phyloP scores from a whole-genome alignment of 306 rosid species.

The Oemleria cerasiformis region DNA sequence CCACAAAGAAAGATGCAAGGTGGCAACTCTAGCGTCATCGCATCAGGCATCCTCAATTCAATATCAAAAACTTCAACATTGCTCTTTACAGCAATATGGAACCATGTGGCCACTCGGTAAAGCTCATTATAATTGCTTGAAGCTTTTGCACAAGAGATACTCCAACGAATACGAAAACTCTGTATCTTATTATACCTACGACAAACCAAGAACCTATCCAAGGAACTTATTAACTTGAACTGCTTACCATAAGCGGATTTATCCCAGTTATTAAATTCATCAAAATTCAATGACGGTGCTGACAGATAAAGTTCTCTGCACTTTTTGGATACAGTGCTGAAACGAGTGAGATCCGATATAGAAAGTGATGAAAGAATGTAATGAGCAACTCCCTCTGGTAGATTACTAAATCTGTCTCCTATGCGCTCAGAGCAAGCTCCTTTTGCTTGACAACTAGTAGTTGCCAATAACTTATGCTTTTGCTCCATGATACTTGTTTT shows the following conservation, averaged over 20 bases:
- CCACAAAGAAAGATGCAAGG: neutral
- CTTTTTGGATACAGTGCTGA: neutral
- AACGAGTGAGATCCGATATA: constrained; percentile 5
- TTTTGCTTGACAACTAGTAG: neutral
- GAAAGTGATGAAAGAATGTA: neutral
- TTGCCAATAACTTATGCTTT: neutral
- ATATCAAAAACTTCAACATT: constrained; percentile 15
- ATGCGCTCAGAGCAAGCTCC: neutral
- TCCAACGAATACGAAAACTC: constrained; percentile 1
- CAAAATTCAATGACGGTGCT: constrained; percentile 3
- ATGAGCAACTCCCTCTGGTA: constrained; percentile 7
- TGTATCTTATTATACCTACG: constrained; percentile 1
- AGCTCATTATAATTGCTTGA: neutral
- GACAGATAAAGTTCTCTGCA: neutral
- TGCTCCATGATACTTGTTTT: neutral
- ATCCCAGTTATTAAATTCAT: neutral
- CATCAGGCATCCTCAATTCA: neutral
- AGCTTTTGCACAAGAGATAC: neutral
- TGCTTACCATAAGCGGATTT: neutral
- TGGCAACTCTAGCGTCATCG: neutral
- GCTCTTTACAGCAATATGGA: constrained; percentile 4
- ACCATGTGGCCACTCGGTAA: constrained; percentile 11
- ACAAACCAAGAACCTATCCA: constrained; percentile 7
- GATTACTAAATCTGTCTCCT: neutral
- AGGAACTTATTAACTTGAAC: neutral